Base-by-base conservation (phyloP, 179 eudicot species). In the Sideroxylon spinosum region DNA sequence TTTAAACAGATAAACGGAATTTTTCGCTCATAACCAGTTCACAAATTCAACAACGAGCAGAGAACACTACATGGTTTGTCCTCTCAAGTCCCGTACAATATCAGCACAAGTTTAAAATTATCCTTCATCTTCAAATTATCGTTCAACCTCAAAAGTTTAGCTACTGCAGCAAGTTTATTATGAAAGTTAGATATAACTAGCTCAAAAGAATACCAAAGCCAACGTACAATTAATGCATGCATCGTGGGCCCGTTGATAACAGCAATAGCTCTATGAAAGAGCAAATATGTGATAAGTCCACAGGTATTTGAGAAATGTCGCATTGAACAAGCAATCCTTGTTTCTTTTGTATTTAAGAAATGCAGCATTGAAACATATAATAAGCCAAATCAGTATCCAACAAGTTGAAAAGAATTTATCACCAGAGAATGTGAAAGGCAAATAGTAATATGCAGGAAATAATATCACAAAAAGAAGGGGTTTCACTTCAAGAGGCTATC, bases 401-500 rank as follows among this genome's bases (percentile, higher is more conserved):
- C 64, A 20, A 8, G 66, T 2, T 32, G 55, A 79, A 44, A 14
- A 26, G 4, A 26, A 79, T 14, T 11, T 14, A 16, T 23, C 22
- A 52, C 50, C 56, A 13, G 55, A 73, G 20, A 55, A 65, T 22
- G n/a, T 25, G 19, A 59, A 65, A 55, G 12, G 1, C n/a, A 61
- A 3, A 25, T 14, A 73, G 9, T 55, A 29, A n/a, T 48, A 11
- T 49, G 55, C 52, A 16, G 37, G 23, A 2, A 52, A 37, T 57
- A 9, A 48, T 3, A 57, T 0, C 20, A 57, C 29, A 26, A 17
- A 55, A 79, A 12, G 6, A 37, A 37, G 16, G 55, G 57, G 48
- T 4, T 65, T 50, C 9, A 26, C 56, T 46, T 17, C 74, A 59
- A 65, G 44, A 46, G 28, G 64, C 64, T 65, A 74, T 44, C 85